Percentiles rank a stretch among this genome's conserved stretches.
These are phyloP conservation scores for Obba rivulosa DNA, from an alignment of 768 basidiomycete species.

Conservation along the genomic window DNA sequence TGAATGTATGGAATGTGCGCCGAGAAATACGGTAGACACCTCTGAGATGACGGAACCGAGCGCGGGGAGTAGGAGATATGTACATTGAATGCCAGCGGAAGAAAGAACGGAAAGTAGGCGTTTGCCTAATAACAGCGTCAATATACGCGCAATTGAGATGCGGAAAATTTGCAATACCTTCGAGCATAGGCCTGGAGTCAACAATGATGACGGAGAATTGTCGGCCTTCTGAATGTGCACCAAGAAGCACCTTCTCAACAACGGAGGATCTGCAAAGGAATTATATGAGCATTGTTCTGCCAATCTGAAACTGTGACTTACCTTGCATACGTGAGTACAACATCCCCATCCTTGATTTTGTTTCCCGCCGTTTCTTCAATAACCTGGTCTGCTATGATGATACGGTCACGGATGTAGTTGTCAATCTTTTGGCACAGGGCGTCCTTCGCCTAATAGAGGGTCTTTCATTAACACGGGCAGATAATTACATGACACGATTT, in stretches of 20 bases:
- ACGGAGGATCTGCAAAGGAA: constrained; percentile 71
- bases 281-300: not conserved
- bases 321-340: constrained; percentile 92
- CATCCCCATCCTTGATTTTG: constrained; percentile 93
- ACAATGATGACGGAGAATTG: constrained; percentile 88
- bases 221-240: constrained; percentile 69
- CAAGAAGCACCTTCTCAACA: constrained; percentile 83
- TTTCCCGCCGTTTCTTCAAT: constrained; percentile 84
- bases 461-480: not conserved
- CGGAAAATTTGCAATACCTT: constrained; percentile 46
- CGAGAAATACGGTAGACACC: constrained; percentile 81
- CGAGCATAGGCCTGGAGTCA: constrained; percentile 91
- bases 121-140: constrained; percentile 53
- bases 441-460: constrained; percentile 70
- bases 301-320: constrained; percentile 25
- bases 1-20: constrained; percentile 90
- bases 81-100: constrained; percentile 70
- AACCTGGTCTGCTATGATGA: constrained; percentile 88
- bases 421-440: constrained; percentile 81
- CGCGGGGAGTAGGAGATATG: constrained; percentile 88
- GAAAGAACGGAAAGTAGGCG: constrained; percentile 66
- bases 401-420: constrained; percentile 89
- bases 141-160: not conserved
- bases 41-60: constrained; percentile 75
- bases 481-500: not conserved